Percentiles rank a stretch among this genome's conserved stretches.
These are phyloP conservation scores for Candida adriatica DNA, from an alignment of 805 yeast genomes.

Conservation along the genomic window DNA sequence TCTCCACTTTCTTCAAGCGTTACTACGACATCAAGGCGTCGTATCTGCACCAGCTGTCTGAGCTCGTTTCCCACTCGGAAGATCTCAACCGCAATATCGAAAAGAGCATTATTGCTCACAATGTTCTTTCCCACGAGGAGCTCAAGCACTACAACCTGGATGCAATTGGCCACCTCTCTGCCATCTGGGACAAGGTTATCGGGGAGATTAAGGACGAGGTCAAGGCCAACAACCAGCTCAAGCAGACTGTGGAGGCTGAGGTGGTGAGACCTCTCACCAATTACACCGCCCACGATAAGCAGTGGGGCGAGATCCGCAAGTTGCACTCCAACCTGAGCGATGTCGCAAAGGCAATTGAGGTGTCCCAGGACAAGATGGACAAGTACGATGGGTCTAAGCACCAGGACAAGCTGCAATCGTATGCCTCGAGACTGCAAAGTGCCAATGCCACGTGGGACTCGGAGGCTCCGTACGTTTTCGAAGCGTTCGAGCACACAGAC, in stretches of 20 bases:
- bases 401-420: conserved; percentile 25
- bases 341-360: conserved; percentile 36
- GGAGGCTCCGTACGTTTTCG: conserved; percentile 71
- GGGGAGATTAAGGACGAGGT: conserved; percentile 38
- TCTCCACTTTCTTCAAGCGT: conserved; percentile 55
- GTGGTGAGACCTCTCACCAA: conserved; percentile 47
- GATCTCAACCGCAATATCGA: conserved; percentile 29
- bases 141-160: conserved; percentile 42
- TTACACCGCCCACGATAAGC: conserved; percentile 45
- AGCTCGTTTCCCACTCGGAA: conserved; percentile 16
- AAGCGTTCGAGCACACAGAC: conserved; percentile 69
- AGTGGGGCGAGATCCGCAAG: conserved; percentile 47
- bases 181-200: conserved; percentile 38
- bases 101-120: conserved; percentile 29
- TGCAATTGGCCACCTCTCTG: conserved; percentile 38
- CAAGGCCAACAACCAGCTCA: conserved; percentile 42
- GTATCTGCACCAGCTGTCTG: conserved; percentile 17
- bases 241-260: conserved; percentile 42
- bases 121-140: conserved; percentile 36
- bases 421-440: conserved; percentile 32
- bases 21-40: conserved; percentile 21
- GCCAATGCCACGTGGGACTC: conserved; percentile 64
- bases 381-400: conserved; percentile 24
- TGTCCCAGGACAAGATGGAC: conserved; percentile 34
- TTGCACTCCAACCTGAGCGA: conserved; percentile 37